A percentile compares a stretch with the other conserved stretches of the same genome.
phyloP scores from a whole-genome alignment of 1,284 basidiomycete genomes.

The Ceratobasidium sp. region DNA sequence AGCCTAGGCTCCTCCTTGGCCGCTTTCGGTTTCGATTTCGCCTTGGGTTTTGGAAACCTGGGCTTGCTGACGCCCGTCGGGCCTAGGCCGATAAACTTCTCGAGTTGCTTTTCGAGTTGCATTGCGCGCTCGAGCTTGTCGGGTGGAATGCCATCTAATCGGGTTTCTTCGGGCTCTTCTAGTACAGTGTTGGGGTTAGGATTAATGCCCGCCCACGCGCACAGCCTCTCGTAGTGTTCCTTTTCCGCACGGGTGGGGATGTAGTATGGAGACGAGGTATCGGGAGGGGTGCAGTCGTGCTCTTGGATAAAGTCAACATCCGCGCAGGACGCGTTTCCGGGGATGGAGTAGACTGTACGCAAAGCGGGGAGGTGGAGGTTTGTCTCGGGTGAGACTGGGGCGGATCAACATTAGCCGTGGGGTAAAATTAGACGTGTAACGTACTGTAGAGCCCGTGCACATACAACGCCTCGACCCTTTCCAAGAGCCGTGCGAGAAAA shows the following conservation, averaged over 20 bases:
- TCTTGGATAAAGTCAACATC: slow-evolving; percentile 29
- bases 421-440: background rate
- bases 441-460: slow-evolving; percentile 29
- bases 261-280: slow-evolving; percentile 17
- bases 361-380: slow-evolving; percentile 12
- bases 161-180: background rate
- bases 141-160: background rate
- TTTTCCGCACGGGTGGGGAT: slow-evolving; percentile 17
- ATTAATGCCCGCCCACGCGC: slow-evolving; percentile 23
- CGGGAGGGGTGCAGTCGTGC: slow-evolving; percentile 30
- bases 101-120: background rate
- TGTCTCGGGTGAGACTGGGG: slow-evolving; percentile 25
- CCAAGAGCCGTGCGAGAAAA: background rate
- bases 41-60: slow-evolving; percentile 3
- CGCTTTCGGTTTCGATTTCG: background rate
- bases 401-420: background rate
- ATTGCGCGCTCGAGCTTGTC: background rate
- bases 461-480: slow-evolving; percentile 30
- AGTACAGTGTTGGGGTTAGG: background rate
- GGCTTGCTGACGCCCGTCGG: no score
- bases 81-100: slow-evolving; percentile 12
- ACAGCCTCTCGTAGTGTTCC: slow-evolving; percentile 14
- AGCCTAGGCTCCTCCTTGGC: background rate
- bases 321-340: slow-evolving; percentile 29
- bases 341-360: slow-evolving; percentile 26